These are phyloP conservation scores for Chenopodium suecicum DNA, from an alignment of 148 eudicot genomes.

Conservation along the genomic window DNA sequence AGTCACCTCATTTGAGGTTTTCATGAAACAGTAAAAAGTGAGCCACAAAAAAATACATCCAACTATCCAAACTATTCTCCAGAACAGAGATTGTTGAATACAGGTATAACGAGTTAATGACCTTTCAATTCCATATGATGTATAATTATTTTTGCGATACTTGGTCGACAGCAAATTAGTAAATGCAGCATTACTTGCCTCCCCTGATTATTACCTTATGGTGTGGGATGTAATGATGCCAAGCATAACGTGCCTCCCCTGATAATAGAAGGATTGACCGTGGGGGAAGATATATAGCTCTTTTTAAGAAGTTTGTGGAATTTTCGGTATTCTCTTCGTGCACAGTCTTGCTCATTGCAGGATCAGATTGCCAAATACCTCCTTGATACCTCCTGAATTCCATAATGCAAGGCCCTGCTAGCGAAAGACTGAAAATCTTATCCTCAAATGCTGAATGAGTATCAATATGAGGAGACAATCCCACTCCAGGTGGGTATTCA, in stretches of 20 bases:
- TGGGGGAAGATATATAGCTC: constrained; percentile 83
- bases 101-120: not conserved
- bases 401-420: constrained; percentile 97
- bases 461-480: constrained; percentile 96
- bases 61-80: not conserved
- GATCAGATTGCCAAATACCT: constrained; percentile 40
- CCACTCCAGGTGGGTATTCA: constrained; percentile 95
- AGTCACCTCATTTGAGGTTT: not conserved
- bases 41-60: not conserved
- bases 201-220: constrained; percentile 62
- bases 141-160: not conserved
- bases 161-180: not conserved
- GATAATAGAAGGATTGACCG: constrained; percentile 80
- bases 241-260: constrained; percentile 95
- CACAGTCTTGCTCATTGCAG: constrained; percentile 26
- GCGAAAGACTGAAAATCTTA: constrained; percentile 84
- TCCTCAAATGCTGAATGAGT: constrained; percentile 98
- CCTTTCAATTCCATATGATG: not conserved
- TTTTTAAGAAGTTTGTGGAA: constrained; percentile 45
- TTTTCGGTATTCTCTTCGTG: constrained; percentile 41
- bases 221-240: constrained; percentile 99
- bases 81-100: not conserved
- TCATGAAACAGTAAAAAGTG: not conserved
- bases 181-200: not conserved
- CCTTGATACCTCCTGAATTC: constrained; percentile 79